Conservation (phyloP, 2,329 filamentous ascomycete genomes). For the Aspergillus sp. region DNA sequence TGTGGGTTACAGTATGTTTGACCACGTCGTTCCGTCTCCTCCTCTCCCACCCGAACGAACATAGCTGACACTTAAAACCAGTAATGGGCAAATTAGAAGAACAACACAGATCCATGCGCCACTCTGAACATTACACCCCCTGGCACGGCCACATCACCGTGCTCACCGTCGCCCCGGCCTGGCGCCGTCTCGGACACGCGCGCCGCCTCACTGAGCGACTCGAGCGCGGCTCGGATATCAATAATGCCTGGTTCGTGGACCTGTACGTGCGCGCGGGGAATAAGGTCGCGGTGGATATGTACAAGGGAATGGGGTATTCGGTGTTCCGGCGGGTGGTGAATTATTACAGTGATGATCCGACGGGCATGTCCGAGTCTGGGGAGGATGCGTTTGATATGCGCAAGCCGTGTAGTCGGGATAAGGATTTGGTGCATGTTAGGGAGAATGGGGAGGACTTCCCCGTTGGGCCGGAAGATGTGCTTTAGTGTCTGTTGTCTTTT, state of each 20-base stretch:
- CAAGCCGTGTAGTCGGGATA: constrained; percentile 78
- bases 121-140: constrained; percentile 87
- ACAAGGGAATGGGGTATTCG: constrained; percentile 80
- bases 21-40: too few species aligned
- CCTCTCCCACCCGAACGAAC: background rate
- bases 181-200: constrained; percentile 78
- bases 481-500: constrained; percentile 13
- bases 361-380: constrained; percentile 46
- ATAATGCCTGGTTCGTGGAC: constrained; percentile 90
- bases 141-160: constrained; percentile 98
- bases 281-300: constrained; percentile 75
- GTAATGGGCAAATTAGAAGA: constrained; percentile 97
- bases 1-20: constrained; percentile 74
- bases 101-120: constrained; percentile 64
- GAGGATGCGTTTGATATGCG: constrained; percentile 98
- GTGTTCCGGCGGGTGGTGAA: constrained; percentile 81
- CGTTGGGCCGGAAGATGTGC: constrained; percentile 79
- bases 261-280: constrained; percentile 89
- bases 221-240: constrained; percentile 71
- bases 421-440: constrained; percentile 64
- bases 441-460: constrained; percentile 69
- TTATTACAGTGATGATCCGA: constrained; percentile 84
- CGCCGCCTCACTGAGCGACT: constrained; percentile 72
- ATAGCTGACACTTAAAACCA: constrained; percentile 29
- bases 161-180: constrained; percentile 79